These are phyloP conservation scores for Fusarium brevicatenulatum DNA, from an alignment of 2,329 filamentous ascomycete species.

Conservation along the genomic window DNA sequence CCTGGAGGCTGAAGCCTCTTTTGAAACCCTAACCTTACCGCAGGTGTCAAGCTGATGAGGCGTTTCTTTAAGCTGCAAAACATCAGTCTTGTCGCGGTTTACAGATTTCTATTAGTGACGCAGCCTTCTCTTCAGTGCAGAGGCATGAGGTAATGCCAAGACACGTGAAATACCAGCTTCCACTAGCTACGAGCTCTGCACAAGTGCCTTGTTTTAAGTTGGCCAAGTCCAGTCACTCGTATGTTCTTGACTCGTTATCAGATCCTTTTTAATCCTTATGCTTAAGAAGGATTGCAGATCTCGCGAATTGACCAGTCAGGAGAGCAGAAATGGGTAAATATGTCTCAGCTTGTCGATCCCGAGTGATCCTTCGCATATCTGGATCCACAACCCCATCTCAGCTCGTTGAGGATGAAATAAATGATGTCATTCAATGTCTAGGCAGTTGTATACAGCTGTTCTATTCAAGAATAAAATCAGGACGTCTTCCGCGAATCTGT, in stretches of 20 bases:
- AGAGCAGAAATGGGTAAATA: background rate
- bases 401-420: background rate
- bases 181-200: background rate
- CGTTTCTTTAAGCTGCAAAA: background rate
- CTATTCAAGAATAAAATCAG: background rate
- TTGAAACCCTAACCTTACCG: no score
- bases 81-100: no score
- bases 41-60: no score
- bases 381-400: background rate
- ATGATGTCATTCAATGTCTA: background rate
- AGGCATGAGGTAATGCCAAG: background rate
- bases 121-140: background rate
- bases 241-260: background rate
- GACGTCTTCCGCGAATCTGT: background rate
- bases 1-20: no score
- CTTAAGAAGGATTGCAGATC: background rate
- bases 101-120: no score
- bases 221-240: background rate
- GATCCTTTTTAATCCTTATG: background rate
- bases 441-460: background rate
- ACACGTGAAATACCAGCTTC: background rate
- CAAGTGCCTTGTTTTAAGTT: background rate
- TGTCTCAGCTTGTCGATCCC: background rate
- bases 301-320: background rate
- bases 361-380: background rate